These are phyloP conservation scores for Ogataea henricii DNA, from an alignment of 805 yeast genomes.

Conservation along the genomic window DNA sequence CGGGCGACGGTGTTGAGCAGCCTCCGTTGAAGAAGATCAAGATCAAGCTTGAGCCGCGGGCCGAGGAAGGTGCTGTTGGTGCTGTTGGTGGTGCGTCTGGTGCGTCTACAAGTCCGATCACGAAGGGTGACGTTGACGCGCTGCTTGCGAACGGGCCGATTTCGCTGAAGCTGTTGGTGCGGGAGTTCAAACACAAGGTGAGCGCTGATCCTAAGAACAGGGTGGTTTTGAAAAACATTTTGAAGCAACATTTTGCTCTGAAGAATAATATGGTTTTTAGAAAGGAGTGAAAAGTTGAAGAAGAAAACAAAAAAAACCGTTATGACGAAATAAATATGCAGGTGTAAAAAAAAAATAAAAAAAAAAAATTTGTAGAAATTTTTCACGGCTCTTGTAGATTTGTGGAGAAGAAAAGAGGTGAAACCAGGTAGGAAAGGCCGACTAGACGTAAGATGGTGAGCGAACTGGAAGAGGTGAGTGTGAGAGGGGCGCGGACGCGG, in stretches of 20 bases:
- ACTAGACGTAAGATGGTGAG: constrained; percentile 41
- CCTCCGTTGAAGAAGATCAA: constrained; percentile 35
- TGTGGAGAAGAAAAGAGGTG: constrained; percentile 1
- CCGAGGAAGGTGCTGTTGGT: constrained; percentile 1
- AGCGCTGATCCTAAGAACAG: constrained; percentile 65
- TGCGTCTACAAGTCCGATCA: constrained; percentile 43
- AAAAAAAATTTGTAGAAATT: not conserved
- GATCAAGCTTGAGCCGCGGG: constrained; percentile 23
- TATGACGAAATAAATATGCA: not conserved
- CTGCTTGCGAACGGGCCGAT: constrained; percentile 59
- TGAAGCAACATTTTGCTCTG: constrained; percentile 32
- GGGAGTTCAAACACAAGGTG: constrained; percentile 61
- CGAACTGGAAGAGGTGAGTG: constrained; percentile 51
- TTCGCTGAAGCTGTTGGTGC: constrained; percentile 56
- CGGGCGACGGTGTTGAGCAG: constrained; percentile 18
- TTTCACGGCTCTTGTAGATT: not conserved
- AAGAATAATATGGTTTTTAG: constrained; percentile 35
- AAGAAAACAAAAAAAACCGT: constrained; percentile 1
- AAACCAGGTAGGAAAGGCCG: not conserved
- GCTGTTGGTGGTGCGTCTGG: constrained; percentile 15
- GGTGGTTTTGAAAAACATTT: constrained; percentile 49
- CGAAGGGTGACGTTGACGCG: constrained; percentile 70
- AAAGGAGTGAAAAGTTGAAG: constrained; percentile 19
- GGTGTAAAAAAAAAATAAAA: not conserved
- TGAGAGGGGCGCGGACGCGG: no score